Evolutionary conservation across 176 grass and related monocot species (phyloP), one percentile per base, ranked within the genome.

Genomic region (Musa beccarii): DNA sequence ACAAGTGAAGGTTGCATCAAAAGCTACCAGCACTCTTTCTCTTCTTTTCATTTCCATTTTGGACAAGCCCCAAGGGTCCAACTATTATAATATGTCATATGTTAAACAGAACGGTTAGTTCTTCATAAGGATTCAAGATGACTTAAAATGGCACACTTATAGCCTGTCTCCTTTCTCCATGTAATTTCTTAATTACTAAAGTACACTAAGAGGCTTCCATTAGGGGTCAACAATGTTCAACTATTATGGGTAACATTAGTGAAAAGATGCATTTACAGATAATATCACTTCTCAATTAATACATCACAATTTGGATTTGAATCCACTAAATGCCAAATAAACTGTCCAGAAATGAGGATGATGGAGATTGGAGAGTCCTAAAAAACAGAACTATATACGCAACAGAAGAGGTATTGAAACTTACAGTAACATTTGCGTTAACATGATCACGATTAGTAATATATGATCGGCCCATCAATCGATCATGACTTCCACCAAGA

Each of bases 361-460:
- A 66, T 26, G 26, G 21, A 28, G 22, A 25, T 26, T 26, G 26
- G 21, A 28, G 10, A 25, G 12, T 12, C 8, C 21, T 26, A 25
- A 28, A 26, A 24, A 2, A 66, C 11, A 26, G 13, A 23, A 25
- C 9, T 66, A 26, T 5, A 66, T 22, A 24, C 1, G 13, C 12
- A 68, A 43, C 26, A 68, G 12, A 49, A 5, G 49, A 64, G 1
- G 52, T 68, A 78, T 9, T 59, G 34, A 21, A 28, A 86, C 88
- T 90, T 86, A 99, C 96, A 57, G 96, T 99, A 50, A 95, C 89
- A 85, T 95, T 93, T 68, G 82, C 82, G n/a, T 95, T 87, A 68
- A 81, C 62, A 79, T 92, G 86, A 17, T 85, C 88, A 49, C 69
- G 76, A 75, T 88, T 81, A 67, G 84, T 86, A 52, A 89, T 84